Percentiles rank a stretch among this genome's conserved stretches.
These are phyloP conservation scores for Xylariaceae sp. DNA, from an alignment of 2,329 filamentous ascomycete species.

Conservation along the genomic window DNA sequence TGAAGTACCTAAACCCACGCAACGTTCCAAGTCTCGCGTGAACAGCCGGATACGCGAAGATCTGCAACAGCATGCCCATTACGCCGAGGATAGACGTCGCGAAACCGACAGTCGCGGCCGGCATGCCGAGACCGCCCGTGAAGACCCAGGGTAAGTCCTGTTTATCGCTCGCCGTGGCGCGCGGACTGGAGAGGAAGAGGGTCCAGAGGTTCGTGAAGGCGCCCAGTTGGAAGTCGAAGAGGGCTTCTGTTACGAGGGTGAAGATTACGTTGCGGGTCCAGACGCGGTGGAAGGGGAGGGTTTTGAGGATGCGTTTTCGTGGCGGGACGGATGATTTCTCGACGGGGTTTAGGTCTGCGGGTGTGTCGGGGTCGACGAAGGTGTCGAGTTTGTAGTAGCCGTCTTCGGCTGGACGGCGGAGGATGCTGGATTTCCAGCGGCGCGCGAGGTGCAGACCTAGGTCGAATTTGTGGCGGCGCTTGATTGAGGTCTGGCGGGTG, in stretches of 20 bases:
- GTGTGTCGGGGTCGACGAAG: constrained; percentile 13
- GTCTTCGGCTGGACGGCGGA: constrained; percentile 27
- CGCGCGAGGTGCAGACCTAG: constrained; percentile 37
- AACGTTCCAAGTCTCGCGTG: constrained; percentile 62
- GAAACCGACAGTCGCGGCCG: constrained; percentile 60
- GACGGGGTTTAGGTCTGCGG: background rate
- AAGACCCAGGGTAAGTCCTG: constrained; percentile 48
- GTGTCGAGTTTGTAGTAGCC: constrained; percentile 32
- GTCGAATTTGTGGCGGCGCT: constrained; percentile 43
- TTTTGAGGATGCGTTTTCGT: constrained; percentile 22
- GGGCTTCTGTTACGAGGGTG: constrained; percentile 57
- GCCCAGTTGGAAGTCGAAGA: constrained; percentile 66
- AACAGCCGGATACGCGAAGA: constrained; percentile 61
- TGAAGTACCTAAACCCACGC: constrained; percentile 58
- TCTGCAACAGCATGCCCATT: constrained; percentile 63
- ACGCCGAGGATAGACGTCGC: constrained; percentile 65
- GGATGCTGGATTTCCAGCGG: constrained; percentile 31
- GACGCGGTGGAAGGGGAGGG: constrained; percentile 38
- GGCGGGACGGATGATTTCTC: constrained; percentile 28
- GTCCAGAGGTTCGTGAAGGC: constrained; percentile 66
- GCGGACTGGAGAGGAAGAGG: constrained; percentile 62
- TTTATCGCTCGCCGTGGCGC: constrained; percentile 36
- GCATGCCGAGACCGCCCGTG: constrained; percentile 61
- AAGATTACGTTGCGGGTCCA: constrained; percentile 46
- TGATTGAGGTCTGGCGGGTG: constrained; percentile 40